phyloP scores from a whole-genome alignment of 805 yeast genomes.

The Pichia phayaonensis region DNA sequence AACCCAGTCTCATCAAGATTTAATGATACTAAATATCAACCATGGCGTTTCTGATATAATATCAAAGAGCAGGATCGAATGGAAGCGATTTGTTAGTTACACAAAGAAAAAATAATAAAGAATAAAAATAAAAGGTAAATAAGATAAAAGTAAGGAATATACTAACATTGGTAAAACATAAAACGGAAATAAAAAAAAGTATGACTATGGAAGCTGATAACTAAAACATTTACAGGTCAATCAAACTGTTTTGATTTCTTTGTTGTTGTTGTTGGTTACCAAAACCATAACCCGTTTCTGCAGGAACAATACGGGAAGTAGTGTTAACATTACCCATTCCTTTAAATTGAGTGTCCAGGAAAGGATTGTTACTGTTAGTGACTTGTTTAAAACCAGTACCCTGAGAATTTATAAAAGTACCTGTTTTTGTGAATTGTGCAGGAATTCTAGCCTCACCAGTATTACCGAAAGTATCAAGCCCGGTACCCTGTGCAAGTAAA shows the following conservation, averaged over 20 bases:
- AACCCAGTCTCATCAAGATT: no score
- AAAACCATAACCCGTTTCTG: slow-evolving; percentile 91
- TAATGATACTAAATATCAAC: no score
- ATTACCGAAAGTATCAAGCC: slow-evolving; percentile 89
- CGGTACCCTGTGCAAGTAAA: slow-evolving; percentile 79
- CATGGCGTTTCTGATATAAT: no score
- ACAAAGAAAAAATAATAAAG: no score
- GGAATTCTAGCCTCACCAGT: slow-evolving; percentile 80
- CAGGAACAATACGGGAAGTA: slow-evolving; percentile 58
- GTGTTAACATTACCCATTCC: slow-evolving; percentile 40
- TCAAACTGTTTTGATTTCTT: slow-evolving; percentile 21
- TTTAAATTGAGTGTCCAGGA: slow-evolving; percentile 61
- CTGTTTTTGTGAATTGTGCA: slow-evolving; percentile 82
- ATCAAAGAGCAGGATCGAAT: no score
- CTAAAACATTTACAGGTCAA: slow-evolving; percentile 18
- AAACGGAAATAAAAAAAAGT: neutral
- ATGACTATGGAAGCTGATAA: neutral
- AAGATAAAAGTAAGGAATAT: no score
- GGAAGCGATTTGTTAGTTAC: no score
- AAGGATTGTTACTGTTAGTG: slow-evolving; percentile 47
- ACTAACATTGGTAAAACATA: neutral
- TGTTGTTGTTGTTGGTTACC: slow-evolving; percentile 58
- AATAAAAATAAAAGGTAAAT: no score
- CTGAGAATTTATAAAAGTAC: slow-evolving; percentile 74
- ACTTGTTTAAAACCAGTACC: slow-evolving; percentile 73